Evolutionary conservation across 108 stramenopile species (phyloP), one percentile per base, ranked within the genome.

Genomic region (Tribonema minus): DNA sequence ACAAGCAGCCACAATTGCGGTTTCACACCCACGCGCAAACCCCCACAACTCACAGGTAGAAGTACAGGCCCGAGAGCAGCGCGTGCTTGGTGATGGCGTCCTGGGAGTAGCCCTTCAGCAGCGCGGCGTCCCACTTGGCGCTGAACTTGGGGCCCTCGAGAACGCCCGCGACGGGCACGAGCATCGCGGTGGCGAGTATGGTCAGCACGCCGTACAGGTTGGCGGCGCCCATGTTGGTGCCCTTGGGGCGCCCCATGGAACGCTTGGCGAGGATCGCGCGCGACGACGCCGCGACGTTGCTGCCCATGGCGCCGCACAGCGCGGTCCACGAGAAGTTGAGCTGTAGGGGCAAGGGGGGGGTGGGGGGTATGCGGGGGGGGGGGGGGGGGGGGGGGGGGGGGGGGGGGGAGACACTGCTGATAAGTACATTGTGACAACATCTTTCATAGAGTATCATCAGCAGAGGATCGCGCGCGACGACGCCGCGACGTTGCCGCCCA

Each of bases 401-500:
- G n/a, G n/a, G n/a, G n/a, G n/a, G n/a, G n/a, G n/a, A n/a, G n/a
- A n/a, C n/a, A n/a, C n/a, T n/a, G n/a, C n/a, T n/a, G n/a, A n/a
- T n/a, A n/a, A n/a, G n/a, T n/a, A n/a, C n/a, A n/a, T n/a, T n/a
- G n/a, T n/a, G n/a, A n/a, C n/a, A n/a, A n/a, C n/a, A n/a, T n/a
- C n/a, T n/a, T n/a, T n/a, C n/a, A n/a, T n/a, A n/a, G n/a, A n/a
- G n/a, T n/a, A n/a, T n/a, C n/a, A n/a, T n/a, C n/a, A n/a, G n/a
- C 92, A 91, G 38, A 95, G 89, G 62, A 98, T 95, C 54, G 93
- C 95, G 32, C 96, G 91, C 12, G 93, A 91, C 32, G 94, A 91
- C 61, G 92, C 94, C 59, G 93, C 93, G 4, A 95, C 91, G 82
- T 98, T 98, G 70, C 93, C 94, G 40, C 91, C 88, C 95, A 98